Conservation (phyloP, 2,329 filamentous ascomycete genomes). For the Ascochyta rabiei region DNA sequence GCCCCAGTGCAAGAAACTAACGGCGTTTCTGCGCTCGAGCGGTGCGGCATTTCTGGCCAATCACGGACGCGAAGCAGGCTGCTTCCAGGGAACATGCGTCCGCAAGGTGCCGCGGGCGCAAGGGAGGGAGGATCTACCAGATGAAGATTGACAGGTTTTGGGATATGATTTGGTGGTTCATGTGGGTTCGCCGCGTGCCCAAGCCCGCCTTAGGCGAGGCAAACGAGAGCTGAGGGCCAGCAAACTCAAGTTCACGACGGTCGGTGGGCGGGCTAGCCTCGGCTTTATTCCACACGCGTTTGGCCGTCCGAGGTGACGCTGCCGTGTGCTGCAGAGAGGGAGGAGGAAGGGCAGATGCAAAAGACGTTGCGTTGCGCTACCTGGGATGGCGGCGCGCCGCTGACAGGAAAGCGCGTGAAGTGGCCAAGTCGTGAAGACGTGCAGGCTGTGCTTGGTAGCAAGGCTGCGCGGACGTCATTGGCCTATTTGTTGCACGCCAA, state of each 20-base stretch:
- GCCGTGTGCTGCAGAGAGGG: slow-evolving; percentile 3
- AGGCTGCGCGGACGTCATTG: slow-evolving; percentile 34
- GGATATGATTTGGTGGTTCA: slow-evolving; percentile 35
- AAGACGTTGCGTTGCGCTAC: slow-evolving; percentile 25
- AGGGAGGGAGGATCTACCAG: slow-evolving; percentile 34
- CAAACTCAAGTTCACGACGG: slow-evolving; percentile 13
- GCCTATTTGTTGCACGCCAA: slow-evolving; percentile 32
- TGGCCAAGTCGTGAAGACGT: slow-evolving; percentile 36
- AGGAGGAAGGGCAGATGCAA: slow-evolving; percentile 22
- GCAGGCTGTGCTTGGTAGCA: slow-evolving; percentile 21
- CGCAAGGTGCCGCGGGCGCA: slow-evolving; percentile 29
- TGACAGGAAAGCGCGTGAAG: slow-evolving; percentile 36
- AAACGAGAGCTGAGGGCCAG: slow-evolving; percentile 29
- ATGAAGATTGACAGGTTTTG: slow-evolving; percentile 34
- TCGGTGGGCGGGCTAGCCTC: slow-evolving; percentile 24
- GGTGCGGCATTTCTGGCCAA: slow-evolving; percentile 25
- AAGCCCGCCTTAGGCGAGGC: slow-evolving; percentile 24
- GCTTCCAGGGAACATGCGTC: slow-evolving; percentile 27
- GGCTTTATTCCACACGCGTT: slow-evolving; percentile 22
- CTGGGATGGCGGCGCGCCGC: slow-evolving; percentile 26
- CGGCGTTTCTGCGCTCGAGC: slow-evolving; percentile 21
- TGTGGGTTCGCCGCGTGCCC: slow-evolving; percentile 31
- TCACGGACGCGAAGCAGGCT: slow-evolving; percentile 20
- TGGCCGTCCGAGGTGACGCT: neutral
- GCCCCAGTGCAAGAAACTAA: slow-evolving; percentile 17